phyloP scores from a whole-genome alignment of 306 rosid genomes.

The Pueraria montana region DNA sequence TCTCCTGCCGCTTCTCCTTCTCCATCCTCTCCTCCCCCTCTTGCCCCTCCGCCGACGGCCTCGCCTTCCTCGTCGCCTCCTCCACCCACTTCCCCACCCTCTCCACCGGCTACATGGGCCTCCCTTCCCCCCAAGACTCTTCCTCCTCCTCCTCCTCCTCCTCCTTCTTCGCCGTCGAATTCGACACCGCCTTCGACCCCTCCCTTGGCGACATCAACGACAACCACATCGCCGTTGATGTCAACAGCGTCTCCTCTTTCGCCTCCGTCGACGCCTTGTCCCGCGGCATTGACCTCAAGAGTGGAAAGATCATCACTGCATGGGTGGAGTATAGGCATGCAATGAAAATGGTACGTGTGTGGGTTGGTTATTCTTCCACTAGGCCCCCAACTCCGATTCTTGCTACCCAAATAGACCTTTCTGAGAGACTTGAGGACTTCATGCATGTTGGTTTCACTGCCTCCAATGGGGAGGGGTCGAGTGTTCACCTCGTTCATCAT shows the following conservation, averaged over 20 bases:
- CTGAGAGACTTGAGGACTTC: constrained; percentile 63
- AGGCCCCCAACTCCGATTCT: constrained; percentile 69
- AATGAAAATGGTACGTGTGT: constrained; percentile 66
- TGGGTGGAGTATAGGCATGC: constrained; percentile 84
- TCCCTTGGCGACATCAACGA: constrained; percentile 73
- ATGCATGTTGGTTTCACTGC: constrained; percentile 91
- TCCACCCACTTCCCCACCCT: constrained; percentile 50
- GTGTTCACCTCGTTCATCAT: constrained; percentile 58
- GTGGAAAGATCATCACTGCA: constrained; percentile 68
- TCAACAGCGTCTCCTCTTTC: constrained; percentile 53
- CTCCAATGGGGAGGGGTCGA: constrained; percentile 76
- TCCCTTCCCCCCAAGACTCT: constrained; percentile 55
- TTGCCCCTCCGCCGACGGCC: constrained; percentile 72
- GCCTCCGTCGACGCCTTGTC: constrained; percentile 65
- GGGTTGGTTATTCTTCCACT: constrained; percentile 66
- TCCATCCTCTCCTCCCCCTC: constrained; percentile 65
- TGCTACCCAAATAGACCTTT: constrained; percentile 69
- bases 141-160: constrained; percentile 53
- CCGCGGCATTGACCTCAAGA: constrained; percentile 65
- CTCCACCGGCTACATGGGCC: constrained; percentile 68
- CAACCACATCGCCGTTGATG: constrained; percentile 71
- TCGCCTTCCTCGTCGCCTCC: constrained; percentile 71
- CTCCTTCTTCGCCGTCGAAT: constrained; percentile 81
- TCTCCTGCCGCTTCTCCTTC: constrained; percentile 74
- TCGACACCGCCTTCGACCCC: constrained; percentile 75